Evolutionary conservation across 2,329 filamentous ascomycete genomes (phyloP).

Genomic region (Cladorrhinum sp.): DNA sequence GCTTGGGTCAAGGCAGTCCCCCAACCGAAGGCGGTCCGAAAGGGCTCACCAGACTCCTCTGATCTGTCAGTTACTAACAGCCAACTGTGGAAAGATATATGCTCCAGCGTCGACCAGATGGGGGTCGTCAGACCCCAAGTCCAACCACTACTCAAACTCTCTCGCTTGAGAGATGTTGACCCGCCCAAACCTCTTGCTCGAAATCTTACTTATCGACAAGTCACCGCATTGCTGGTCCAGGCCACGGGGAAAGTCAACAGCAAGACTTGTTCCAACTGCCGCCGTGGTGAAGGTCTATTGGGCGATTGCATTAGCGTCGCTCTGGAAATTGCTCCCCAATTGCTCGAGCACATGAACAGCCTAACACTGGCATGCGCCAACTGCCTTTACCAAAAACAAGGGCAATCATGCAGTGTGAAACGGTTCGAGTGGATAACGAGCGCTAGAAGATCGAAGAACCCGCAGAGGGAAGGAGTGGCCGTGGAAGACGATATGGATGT

Average conservation of each 20-base stretch:
- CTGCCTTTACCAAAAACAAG: conserved; percentile 9
- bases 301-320: conserved; percentile 10
- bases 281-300: conserved; percentile 9
- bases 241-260: conserved; percentile 8
- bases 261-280: conserved; percentile 19
- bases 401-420: conserved; percentile 15
- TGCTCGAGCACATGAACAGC: neutral
- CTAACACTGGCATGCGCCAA: conserved; percentile 13
- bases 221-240: conserved; percentile 17
- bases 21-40: neutral
- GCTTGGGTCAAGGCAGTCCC: conserved; percentile 11
- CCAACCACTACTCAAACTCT: conserved; percentile 5
- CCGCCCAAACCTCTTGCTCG: neutral
- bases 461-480: neutral
- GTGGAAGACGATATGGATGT: neutral
- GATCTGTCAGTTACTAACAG: neutral
- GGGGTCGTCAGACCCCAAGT: neutral
- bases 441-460: neutral
- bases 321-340: neutral
- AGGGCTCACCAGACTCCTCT: neutral
- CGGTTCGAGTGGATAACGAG: neutral
- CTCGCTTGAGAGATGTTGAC: conserved; percentile 8
- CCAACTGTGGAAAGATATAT: conserved; percentile 14
- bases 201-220: neutral
- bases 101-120: neutral